Evolutionary conservation across 352 stramenopile species (phyloP), one percentile per base, ranked within the genome.

Genomic region (Phytophthora brassicae): DNA sequence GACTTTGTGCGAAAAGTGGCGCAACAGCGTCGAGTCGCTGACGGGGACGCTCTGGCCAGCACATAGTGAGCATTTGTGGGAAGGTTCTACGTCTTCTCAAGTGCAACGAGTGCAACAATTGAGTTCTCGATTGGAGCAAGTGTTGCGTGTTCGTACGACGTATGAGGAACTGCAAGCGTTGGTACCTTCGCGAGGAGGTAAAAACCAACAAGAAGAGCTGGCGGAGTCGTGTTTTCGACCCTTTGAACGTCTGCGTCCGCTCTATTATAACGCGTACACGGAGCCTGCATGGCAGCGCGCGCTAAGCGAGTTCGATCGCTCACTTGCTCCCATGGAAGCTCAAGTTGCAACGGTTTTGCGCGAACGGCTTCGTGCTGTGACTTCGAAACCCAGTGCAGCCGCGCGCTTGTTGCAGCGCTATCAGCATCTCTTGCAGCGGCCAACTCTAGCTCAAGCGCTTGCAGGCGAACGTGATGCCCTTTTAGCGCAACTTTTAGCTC

Each of bases 191-290:
- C 60, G 43, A 62, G 49, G 48, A 48, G 54, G 66, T 1, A 65
- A 64, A 11, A 60, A 81, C 7, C 65, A 72, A 43, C 72, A 79
- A 14, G 61, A 67, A 4, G 68, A 77, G 39, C 76, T 87, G 23
- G 64, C 72, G 1, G 52, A 60, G 2, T 62, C 72, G n/a, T 86
- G 82, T 58, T 97, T 96, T 50, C 54, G 70, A 26, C 82, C 81
- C 0, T 93, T 97, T 47, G 64, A 77, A 2, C 65, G 50, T 9
- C 68, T 94, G 14, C 72, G 87, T 45, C 79, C 84, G 31, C 68
- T 96, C 2, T 89, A 95, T 51, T 97, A 96, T 75, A 97, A 96
- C 57, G 77, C 84, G 23, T 97, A 98, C 81, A 97, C 94, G 4
- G 84, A 96, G 22, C 60, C 66, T 17, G 65, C 81, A 14, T 98